Evolutionary conservation across 176 grass and related monocot species (phyloP).

Genomic region (Avena sativa): DNA sequence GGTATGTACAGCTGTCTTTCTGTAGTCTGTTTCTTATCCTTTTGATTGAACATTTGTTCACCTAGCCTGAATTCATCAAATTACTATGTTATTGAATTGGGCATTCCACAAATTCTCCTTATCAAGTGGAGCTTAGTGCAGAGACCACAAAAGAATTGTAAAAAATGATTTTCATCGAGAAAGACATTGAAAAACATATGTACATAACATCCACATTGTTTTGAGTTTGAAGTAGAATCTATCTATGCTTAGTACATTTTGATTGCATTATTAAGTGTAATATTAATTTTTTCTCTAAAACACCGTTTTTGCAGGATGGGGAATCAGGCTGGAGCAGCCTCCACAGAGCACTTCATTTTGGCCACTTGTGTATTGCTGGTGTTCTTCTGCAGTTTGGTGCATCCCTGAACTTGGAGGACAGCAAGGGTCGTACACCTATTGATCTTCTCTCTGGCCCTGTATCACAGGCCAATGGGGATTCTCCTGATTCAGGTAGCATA

Average conservation of each 20-base stretch:
- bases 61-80: neutral
- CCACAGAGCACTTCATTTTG: constrained; percentile 97
- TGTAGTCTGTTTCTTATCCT: constrained; percentile 27
- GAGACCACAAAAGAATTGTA: neutral
- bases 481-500: constrained; percentile 76
- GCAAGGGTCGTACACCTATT: constrained; percentile 81
- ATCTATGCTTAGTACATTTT: constrained; percentile 9
- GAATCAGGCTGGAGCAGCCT: constrained; percentile 99
- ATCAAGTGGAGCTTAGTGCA: neutral
- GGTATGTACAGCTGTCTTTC: constrained; percentile 54
- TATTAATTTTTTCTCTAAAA: neutral
- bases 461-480: constrained; percentile 64
- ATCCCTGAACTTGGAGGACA: constrained; percentile 87
- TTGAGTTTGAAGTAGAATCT: constrained; percentile 36
- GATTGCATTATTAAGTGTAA: neutral
- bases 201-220: neutral
- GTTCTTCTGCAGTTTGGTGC: constrained; percentile 82
- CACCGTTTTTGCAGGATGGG: constrained; percentile 69
- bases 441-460: constrained; percentile 95
- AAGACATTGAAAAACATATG: neutral
- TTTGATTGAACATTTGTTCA: constrained; percentile 1
- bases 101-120: constrained; percentile 7
- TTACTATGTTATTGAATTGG: neutral
- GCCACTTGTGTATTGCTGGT: constrained; percentile 83
- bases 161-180: neutral